Percentiles rank a stretch among this genome's conserved stretches.
These are phyloP conservation scores for Mortierella alpina DNA, from an alignment of 192 early-diverging fungal species.

Conservation along the genomic window DNA sequence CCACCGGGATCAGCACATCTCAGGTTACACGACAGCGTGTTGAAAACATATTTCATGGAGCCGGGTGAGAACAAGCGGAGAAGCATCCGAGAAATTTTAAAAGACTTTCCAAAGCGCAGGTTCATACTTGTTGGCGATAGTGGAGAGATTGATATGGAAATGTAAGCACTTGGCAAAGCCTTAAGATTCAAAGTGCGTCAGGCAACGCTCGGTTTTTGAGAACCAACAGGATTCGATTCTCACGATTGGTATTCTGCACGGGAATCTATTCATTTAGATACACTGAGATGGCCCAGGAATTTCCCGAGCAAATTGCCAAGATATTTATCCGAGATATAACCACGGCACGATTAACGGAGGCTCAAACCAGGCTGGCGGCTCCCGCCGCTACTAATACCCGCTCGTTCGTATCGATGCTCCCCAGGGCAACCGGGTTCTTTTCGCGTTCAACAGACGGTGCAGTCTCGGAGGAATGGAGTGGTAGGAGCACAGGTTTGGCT, in stretches of 20 bases:
- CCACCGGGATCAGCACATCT: slow-evolving; percentile 85
- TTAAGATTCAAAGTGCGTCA: too few relatives aligned
- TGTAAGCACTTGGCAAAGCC: slow-evolving; percentile 55
- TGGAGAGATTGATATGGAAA: slow-evolving; percentile 91
- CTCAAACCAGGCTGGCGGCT: not conserved
- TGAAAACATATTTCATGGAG: slow-evolving; percentile 53
- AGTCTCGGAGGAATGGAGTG: too few relatives aligned
- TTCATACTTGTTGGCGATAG: slow-evolving; percentile 93
- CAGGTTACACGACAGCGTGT: slow-evolving; percentile 57
- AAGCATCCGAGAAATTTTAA: slow-evolving; percentile 39
- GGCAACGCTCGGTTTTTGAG: too few relatives aligned
- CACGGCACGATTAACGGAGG: slow-evolving; percentile 31
- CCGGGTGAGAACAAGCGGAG: slow-evolving; percentile 27
- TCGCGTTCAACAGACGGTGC: too few relatives aligned
- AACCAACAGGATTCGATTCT: too few relatives aligned
- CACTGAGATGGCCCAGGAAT: slow-evolving; percentile 68
- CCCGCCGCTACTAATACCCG: slow-evolving; percentile 13
- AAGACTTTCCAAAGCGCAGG: slow-evolving; percentile 82
- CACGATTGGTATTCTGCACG: not conserved
- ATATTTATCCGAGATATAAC: slow-evolving; percentile 88
- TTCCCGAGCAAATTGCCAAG: slow-evolving; percentile 78
- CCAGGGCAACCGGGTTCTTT: not conserved
- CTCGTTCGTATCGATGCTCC: slow-evolving; percentile 5
- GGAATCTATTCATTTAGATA: slow-evolving; percentile 55
- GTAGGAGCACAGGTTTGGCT: too few relatives aligned